Evolutionary conservation across 2,329 filamentous ascomycete species (phyloP).

Genomic region (Rhynchosporium agropyri): DNA sequence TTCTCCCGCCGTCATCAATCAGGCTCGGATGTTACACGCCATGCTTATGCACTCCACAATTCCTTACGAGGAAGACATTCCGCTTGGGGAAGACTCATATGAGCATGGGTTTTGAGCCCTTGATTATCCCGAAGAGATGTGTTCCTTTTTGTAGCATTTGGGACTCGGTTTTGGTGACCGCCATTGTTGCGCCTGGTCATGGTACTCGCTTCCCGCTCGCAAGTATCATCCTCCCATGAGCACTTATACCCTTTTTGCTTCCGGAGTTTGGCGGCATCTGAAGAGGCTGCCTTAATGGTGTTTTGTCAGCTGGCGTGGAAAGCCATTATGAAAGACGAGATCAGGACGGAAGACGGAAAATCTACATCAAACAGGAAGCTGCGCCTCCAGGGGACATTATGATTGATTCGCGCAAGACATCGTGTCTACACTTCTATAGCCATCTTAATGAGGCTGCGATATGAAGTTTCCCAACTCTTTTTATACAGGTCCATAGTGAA

Average conservation of each 20-base stretch:
- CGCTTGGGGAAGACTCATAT: neutral
- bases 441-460: too few species aligned
- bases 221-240: constrained; percentile 1
- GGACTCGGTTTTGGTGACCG: neutral
- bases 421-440: too few species aligned
- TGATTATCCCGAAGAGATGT: neutral
- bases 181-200: constrained; percentile 2
- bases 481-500: neutral
- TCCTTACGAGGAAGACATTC: neutral
- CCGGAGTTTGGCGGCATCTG: neutral
- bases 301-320: neutral
- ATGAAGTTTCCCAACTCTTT: too few species aligned
- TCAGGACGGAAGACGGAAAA: constrained; percentile 3
- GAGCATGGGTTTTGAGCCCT: neutral
- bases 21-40: neutral
- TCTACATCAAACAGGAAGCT: neutral
- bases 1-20: neutral
- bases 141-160: neutral
- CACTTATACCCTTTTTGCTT: constrained; percentile 13
- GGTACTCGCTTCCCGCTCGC: constrained; percentile 1
- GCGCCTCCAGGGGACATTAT: too few species aligned
- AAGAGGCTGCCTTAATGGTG: neutral
- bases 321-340: neutral
- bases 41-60: neutral
- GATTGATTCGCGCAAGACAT: too few species aligned